Conservation (phyloP, 371 early-diverging fungal species). For the Chytridium lagenaria region DNA sequence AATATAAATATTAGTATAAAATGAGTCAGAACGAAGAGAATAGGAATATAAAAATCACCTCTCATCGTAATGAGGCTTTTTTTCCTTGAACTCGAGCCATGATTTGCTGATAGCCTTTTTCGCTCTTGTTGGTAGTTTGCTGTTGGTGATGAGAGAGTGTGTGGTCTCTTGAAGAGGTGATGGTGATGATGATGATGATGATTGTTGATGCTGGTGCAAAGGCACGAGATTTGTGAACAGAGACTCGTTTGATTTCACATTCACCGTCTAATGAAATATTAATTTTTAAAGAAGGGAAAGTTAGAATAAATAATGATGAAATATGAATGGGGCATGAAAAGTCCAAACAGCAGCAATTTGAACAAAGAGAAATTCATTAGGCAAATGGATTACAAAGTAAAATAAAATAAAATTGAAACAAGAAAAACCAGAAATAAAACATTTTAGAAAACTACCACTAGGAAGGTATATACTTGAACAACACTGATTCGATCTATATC, state of each 20-base stretch:
- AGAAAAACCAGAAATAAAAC: no score
- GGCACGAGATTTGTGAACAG: background rate
- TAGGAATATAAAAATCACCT: background rate
- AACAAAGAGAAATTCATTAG: no score
- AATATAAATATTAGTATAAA: no score
- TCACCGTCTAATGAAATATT: background rate
- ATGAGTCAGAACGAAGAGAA: background rate
- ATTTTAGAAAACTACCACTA: no score
- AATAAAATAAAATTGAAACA: background rate
- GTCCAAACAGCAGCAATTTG: no score
- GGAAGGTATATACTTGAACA: no score
- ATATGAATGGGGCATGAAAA: no score
- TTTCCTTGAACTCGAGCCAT: slow-evolving; percentile 12
- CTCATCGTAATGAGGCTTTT: background rate
- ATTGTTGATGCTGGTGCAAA: background rate
- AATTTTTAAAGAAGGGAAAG: no score
- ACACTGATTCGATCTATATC: no score
- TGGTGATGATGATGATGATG: background rate
- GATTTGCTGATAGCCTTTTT: slow-evolving; percentile 4
- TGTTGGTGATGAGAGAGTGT: background rate
- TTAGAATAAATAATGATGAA: no score
- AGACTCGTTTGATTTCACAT: background rate
- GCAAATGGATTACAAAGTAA: background rate
- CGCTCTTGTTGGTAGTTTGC: background rate
- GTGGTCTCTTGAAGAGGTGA: background rate